Percentiles rank a stretch among this genome's conserved stretches.
These are phyloP conservation scores for Edaphochlamys debaryana DNA, from an alignment of 139 green algal genomes.

Conservation along the genomic window DNA sequence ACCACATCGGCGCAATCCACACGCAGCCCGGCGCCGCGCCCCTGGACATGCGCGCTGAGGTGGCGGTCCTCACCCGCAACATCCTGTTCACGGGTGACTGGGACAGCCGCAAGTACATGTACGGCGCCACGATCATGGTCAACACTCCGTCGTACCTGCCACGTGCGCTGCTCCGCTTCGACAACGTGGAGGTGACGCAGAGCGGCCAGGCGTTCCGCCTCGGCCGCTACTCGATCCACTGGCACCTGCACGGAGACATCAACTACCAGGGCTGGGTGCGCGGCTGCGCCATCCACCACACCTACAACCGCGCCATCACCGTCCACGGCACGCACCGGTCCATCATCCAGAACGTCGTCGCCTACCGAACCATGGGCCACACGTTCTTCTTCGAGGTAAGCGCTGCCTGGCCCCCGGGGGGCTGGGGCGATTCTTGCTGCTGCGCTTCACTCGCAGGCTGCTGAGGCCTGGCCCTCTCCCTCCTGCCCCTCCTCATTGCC, in stretches of 20 bases:
- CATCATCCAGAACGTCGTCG: slow-evolving; percentile 63
- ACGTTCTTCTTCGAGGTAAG: slow-evolving; percentile 64
- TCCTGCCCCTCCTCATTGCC: too few species aligned
- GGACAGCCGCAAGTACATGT: slow-evolving; percentile 41
- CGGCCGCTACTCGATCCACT: slow-evolving; percentile 80
- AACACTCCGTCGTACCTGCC: slow-evolving; percentile 33
- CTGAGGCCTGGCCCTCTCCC: too few species aligned
- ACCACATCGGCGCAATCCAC: slow-evolving; percentile 61
- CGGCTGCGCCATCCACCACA: slow-evolving; percentile 67
- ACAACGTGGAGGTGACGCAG: slow-evolving; percentile 57
- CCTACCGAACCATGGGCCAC: slow-evolving; percentile 77
- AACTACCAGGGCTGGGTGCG: slow-evolving; percentile 54
- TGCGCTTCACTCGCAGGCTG: too few species aligned
- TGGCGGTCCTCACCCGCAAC: slow-evolving; percentile 61
- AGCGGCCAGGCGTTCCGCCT: slow-evolving; percentile 64
- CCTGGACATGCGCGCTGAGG: slow-evolving; percentile 71
- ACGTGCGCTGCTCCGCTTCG: slow-evolving; percentile 17
- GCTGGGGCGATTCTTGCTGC: too few species aligned
- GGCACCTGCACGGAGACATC: slow-evolving; percentile 74
- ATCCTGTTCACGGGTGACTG: slow-evolving; percentile 61
- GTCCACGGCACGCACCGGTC: slow-evolving; percentile 67
- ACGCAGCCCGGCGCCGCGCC: slow-evolving; percentile 1
- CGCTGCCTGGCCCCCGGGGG: too few species aligned
- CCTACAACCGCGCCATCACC: slow-evolving; percentile 74
- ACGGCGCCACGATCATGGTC: slow-evolving; percentile 63